Percentiles rank a stretch among this genome's conserved stretches.
These are phyloP conservation scores for Phytophthora foliorum DNA, from an alignment of 352 stramenopile genomes.

Conservation along the genomic window DNA sequence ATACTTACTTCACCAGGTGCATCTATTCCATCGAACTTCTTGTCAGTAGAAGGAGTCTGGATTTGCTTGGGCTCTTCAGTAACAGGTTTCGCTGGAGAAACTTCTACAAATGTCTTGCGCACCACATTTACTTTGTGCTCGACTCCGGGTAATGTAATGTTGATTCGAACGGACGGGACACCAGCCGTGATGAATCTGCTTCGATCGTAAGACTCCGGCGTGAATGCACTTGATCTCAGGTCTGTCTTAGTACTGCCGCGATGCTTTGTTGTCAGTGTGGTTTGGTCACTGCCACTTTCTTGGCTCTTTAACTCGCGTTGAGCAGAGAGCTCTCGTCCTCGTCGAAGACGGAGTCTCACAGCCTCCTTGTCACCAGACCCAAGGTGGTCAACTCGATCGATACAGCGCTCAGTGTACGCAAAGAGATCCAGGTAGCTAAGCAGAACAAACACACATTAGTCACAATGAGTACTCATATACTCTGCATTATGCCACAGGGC, in stretches of 20 bases:
- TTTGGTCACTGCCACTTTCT: not conserved
- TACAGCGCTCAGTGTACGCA: slow-evolving; percentile 38
- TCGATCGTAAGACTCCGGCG: slow-evolving; percentile 6
- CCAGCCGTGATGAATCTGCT: slow-evolving; percentile 12
- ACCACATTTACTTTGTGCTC: slow-evolving; percentile 24
- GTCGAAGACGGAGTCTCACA: slow-evolving; percentile 30
- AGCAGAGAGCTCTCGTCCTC: slow-evolving; percentile 34
- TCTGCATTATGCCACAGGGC: slow-evolving; percentile 5
- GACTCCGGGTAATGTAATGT: slow-evolving; percentile 48
- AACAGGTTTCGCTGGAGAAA: slow-evolving; percentile 20
- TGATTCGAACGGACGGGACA: slow-evolving; percentile 44
- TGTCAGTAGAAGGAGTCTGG: not conserved
- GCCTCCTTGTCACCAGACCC: slow-evolving; percentile 36
- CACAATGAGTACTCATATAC: not conserved
- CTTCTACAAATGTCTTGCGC: slow-evolving; percentile 5
- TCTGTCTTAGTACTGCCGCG: not conserved
- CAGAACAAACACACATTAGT: slow-evolving; percentile 13
- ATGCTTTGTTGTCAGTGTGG: slow-evolving; percentile 1
- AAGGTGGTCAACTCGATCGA: slow-evolving; percentile 48
- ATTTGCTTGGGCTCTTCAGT: slow-evolving; percentile 18
- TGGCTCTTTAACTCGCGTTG: slow-evolving; percentile 23
- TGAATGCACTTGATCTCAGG: slow-evolving; percentile 4
- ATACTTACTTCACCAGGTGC: not conserved
- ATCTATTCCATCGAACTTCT: slow-evolving; percentile 4
- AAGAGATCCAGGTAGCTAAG: slow-evolving; percentile 40